A percentile compares a stretch with the other conserved stretches of the same genome.
Conservation (phyloP, 192 early-diverging fungal species). For the Backusella tuberculispora region DNA sequence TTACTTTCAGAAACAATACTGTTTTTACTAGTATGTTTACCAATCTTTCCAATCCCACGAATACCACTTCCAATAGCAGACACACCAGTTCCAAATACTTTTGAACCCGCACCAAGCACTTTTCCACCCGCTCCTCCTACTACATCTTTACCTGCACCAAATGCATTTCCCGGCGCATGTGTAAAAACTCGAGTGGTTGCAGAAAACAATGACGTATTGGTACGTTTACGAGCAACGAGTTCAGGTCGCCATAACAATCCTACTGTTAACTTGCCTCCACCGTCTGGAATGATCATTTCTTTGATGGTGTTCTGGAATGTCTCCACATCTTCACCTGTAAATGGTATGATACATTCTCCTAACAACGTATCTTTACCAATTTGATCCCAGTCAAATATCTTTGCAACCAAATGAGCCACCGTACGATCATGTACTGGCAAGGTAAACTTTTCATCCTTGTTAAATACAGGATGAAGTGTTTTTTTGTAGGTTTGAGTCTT, state of each 20-base stretch:
- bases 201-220: slow-evolving; percentile 28
- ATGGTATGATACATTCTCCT: slow-evolving; percentile 53
- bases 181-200: slow-evolving; percentile 51
- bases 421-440: slow-evolving; percentile 59
- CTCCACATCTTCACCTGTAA: slow-evolving; percentile 39
- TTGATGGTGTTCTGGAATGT: slow-evolving; percentile 25
- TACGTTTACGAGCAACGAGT: slow-evolving; percentile 39
- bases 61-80: slow-evolving; percentile 30
- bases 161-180: slow-evolving; percentile 53
- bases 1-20: slow-evolving; percentile 42
- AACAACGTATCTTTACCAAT: slow-evolving; percentile 64
- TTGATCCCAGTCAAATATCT: slow-evolving; percentile 83
- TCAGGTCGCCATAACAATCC: slow-evolving; percentile 64
- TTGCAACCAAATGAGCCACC: slow-evolving; percentile 59
- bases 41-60: slow-evolving; percentile 25
- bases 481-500: slow-evolving; percentile 75
- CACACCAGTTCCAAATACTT: slow-evolving; percentile 24
- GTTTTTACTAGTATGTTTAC: slow-evolving; percentile 36
- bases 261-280: slow-evolving; percentile 34
- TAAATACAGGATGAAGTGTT: slow-evolving; percentile 68
- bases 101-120: slow-evolving; percentile 48
- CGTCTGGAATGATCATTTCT: slow-evolving; percentile 19
- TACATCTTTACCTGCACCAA: slow-evolving; percentile 52
- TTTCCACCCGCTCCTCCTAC: slow-evolving; percentile 57
- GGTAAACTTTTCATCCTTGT: slow-evolving; percentile 65